Conservation (phyloP, 2,329 filamentous ascomycete genomes). For the Pseudogymnoascus pannorum region DNA sequence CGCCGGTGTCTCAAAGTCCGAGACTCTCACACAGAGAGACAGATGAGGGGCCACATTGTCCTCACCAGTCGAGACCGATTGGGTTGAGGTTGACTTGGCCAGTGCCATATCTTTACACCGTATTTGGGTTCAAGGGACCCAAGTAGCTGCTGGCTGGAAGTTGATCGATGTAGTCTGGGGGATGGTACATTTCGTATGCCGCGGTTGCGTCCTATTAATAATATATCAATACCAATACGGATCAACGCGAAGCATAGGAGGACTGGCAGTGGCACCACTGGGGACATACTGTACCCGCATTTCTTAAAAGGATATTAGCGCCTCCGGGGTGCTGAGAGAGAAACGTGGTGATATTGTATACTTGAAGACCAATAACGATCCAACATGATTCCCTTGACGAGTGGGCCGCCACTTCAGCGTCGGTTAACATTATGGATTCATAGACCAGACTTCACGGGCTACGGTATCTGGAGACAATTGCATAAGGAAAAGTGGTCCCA, state of each 20-base stretch:
- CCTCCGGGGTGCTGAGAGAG: slow-evolving; percentile 52
- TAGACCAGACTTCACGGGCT: not conserved
- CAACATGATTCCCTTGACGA: slow-evolving; percentile 73
- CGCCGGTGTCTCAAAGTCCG: not conserved
- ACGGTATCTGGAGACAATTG: not conserved
- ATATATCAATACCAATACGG: not conserved
- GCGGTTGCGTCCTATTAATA: not conserved
- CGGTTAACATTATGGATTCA: slow-evolving; percentile 31
- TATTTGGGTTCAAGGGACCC: not conserved
- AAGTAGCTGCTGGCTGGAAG: not conserved
- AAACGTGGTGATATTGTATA: slow-evolving; percentile 59
- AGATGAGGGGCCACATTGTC: not conserved
- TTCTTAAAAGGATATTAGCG: slow-evolving; percentile 34
- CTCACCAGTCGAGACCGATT: not conserved
- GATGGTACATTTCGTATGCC: not conserved
- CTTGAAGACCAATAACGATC: slow-evolving; percentile 59
- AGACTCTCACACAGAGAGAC: not conserved
- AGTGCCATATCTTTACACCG: not conserved
- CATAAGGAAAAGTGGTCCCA: not conserved
- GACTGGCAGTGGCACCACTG: not conserved
- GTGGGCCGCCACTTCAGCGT: slow-evolving; percentile 61
- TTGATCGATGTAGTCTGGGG: not conserved
- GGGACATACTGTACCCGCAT: not conserved
- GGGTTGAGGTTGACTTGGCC: not conserved
- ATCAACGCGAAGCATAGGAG: not conserved